Evolutionary conservation across 2,329 filamentous ascomycete species (phyloP), one percentile per base, ranked within the genome.

Genomic region (Magnaporthales sp.): DNA sequence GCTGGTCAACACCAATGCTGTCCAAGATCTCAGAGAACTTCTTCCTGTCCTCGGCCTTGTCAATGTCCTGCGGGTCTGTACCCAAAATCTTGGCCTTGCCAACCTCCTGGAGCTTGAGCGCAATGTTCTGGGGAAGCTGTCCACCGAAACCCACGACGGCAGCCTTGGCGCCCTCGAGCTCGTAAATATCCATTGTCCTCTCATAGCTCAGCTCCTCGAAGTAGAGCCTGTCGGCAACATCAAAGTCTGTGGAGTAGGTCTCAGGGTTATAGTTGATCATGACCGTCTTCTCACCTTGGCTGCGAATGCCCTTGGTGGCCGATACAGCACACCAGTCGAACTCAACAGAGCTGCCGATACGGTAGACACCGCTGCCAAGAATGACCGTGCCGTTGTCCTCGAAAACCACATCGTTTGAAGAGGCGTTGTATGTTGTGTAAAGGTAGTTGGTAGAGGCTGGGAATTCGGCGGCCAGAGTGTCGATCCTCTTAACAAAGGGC

Each of bases 251-350:
- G 66, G 76, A 82, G 68, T 86, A 87, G 0, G 93, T 97, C 73
- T 97, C 92, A 0, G 91, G 91, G 73, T 95, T 94, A 73, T 87
- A 91, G 74, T 98, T 98, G 74, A 99, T 95, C 92, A 98, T 96
- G 67, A 97, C 88, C 31, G 95, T 98, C 88, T 97, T 97, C 84
- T 97, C 91, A 71, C 93, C 93, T 84, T 96, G 92, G 68, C 89
- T 83, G 73, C 89, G 88, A 69, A 98, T 84, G 58, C 92, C 91
- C 69, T 92, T 85, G 11, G 93, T 93, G 70, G 93, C 91, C 74
- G 93, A 95, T 69, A 97, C 93, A 70, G 93, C 93, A 77, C 94
- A 98, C 94, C 94, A 98, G 80, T 99, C 94, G 76, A 99, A 99
- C 79, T 99, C 95, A 65, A 99, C 95, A 7, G 93, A 97, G 80